Conservation (phyloP, 495 filamentous ascomycete genomes). For the Sabuloglossum arenarium region DNA sequence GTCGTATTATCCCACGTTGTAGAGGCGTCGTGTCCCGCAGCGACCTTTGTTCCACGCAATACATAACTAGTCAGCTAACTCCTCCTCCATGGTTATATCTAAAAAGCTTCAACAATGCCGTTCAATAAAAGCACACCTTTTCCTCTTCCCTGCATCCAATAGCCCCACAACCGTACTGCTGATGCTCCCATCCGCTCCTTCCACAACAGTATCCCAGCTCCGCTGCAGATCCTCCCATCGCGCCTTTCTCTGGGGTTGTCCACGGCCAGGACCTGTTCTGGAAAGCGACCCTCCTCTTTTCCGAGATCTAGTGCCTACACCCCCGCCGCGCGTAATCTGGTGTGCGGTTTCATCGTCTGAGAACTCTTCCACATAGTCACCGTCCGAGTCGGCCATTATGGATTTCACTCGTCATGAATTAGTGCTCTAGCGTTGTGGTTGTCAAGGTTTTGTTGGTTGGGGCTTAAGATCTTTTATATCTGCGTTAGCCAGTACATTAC, state of each 20-base stretch:
- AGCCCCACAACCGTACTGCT: slow-evolving; percentile 45
- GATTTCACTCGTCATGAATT: not conserved
- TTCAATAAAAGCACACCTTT: slow-evolving; percentile 31
- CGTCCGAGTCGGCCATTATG: slow-evolving; percentile 55
- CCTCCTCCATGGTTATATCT: not conserved
- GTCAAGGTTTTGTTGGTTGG: no score
- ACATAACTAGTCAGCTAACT: not conserved
- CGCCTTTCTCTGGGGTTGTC: slow-evolving; percentile 6
- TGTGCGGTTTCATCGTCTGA: slow-evolving; percentile 59
- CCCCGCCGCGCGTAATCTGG: slow-evolving; percentile 20
- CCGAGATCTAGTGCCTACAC: slow-evolving; percentile 19
- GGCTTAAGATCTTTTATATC: no score
- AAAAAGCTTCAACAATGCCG: not conserved
- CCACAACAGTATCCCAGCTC: slow-evolving; percentile 45
- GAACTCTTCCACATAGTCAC: slow-evolving; percentile 57
- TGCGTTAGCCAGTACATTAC: no score
- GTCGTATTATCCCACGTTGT: slow-evolving; percentile 90
- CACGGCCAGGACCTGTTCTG: slow-evolving; percentile 3
- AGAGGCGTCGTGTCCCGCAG: slow-evolving; percentile 83
- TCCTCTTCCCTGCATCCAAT: slow-evolving; percentile 50
- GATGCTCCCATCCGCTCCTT: slow-evolving; percentile 57
- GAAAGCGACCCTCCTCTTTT: slow-evolving; percentile 4
- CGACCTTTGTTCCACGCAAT: slow-evolving; percentile 25
- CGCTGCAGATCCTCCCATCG: slow-evolving; percentile 32
- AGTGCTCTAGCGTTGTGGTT: not conserved